These are phyloP conservation scores for Sporisorium graminicola DNA, from an alignment of 1,284 basidiomycete species.

Conservation along the genomic window DNA sequence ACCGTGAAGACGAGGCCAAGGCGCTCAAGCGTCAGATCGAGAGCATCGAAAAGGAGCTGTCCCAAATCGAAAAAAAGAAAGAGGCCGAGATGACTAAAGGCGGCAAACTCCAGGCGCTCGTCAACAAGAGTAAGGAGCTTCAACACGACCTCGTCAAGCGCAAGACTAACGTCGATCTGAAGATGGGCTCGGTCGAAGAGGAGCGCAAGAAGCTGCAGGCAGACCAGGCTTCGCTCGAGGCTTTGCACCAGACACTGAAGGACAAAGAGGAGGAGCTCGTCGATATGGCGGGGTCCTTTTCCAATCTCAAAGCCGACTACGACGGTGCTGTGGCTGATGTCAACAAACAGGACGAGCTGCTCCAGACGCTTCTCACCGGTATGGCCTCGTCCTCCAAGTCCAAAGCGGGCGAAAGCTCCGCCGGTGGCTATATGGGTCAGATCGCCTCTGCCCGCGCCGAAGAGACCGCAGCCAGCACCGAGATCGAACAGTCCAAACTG, in stretches of 20 bases:
- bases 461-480: constrained; percentile 81
- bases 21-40: constrained; percentile 63
- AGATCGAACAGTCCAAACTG: constrained; percentile 85
- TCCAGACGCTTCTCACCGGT: constrained; percentile 94
- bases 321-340: constrained; percentile 78
- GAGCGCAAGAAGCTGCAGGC: constrained; percentile 78
- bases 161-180: constrained; percentile 87
- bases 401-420: constrained; percentile 72
- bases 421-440: constrained; percentile 96
- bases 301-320: constrained; percentile 75
- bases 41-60: constrained; percentile 72
- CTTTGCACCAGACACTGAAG: constrained; percentile 72
- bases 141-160: constrained; percentile 89
- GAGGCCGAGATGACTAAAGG: constrained; percentile 78
- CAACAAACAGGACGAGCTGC: constrained; percentile 86
- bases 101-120: constrained; percentile 82
- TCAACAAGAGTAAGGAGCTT: constrained; percentile 82
- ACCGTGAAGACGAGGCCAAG: constrained; percentile 69
- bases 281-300: constrained; percentile 48
- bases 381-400: constrained; percentile 78
- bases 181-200: constrained; percentile 81
- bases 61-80: constrained; percentile 73
- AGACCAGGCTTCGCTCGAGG: constrained; percentile 74
- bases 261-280: constrained; percentile 44
- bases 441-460: constrained; percentile 87